phyloP scores from a whole-genome alignment of 2,329 filamentous ascomycete genomes.

The Remersonia thermophila region DNA sequence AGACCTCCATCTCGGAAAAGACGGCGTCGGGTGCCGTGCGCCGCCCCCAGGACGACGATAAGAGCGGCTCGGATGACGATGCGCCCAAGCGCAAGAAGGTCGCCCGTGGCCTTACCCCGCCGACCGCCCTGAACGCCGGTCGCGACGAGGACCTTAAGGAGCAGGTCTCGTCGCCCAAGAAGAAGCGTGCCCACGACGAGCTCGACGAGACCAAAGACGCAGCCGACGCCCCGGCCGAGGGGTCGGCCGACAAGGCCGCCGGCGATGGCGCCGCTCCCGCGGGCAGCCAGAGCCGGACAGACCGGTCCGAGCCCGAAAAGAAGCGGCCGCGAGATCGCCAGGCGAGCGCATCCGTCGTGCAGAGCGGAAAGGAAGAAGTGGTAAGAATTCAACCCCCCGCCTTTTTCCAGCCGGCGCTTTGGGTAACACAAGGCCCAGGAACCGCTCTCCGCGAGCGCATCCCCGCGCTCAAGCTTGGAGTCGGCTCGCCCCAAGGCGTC shows the following conservation, averaged over 20 bases:
- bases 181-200: constrained; percentile 51
- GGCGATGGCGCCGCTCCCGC: not conserved
- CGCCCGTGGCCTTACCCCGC: constrained; percentile 23
- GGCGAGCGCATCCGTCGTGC: constrained; percentile 11
- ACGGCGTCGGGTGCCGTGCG: constrained; percentile 16
- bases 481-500: too few species aligned
- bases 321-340: constrained; percentile 48
- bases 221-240: constrained; percentile 25
- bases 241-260: constrained; percentile 24
- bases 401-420: constrained; percentile 2
- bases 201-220: constrained; percentile 35
- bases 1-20: constrained; percentile 49
- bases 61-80: constrained; percentile 19
- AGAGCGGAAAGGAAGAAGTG: constrained; percentile 13
- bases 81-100: constrained; percentile 16
- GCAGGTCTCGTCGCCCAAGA: constrained; percentile 48
- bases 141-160: constrained; percentile 33
- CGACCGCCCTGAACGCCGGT: constrained; percentile 23
- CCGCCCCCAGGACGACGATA: constrained; percentile 17
- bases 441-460: constrained; percentile 11
- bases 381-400: constrained; percentile 6
- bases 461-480: constrained; percentile 13
- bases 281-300: constrained; percentile 32
- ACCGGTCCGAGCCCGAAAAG: constrained; percentile 50
- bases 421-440: constrained; percentile 11